These are phyloP conservation scores for Kodamaea fungicola DNA, from an alignment of 1,139 yeast species.

Conservation along the genomic window DNA sequence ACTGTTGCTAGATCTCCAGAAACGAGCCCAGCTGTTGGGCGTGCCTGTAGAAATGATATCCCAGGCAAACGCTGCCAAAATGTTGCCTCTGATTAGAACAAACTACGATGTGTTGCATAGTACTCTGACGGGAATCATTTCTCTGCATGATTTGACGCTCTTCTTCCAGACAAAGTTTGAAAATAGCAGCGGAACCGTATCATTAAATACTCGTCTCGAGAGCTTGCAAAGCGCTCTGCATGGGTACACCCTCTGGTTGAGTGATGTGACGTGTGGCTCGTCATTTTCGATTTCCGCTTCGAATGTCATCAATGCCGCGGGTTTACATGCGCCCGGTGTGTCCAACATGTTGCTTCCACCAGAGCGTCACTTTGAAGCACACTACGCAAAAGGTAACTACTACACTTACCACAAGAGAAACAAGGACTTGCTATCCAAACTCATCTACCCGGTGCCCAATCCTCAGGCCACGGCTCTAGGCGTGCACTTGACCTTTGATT, in stretches of 20 bases:
- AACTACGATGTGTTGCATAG: constrained; percentile 61
- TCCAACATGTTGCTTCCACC: constrained; percentile 67
- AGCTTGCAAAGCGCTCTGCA: constrained; percentile 28
- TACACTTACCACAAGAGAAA: constrained; percentile 43
- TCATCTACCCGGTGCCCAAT: constrained; percentile 79
- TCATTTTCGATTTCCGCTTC: constrained; percentile 48
- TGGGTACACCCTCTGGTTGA: constrained; percentile 28
- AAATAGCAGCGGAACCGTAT: constrained; percentile 60
- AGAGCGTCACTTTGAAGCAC: constrained; percentile 54
- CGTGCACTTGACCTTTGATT: constrained; percentile 78
- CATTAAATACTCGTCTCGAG: constrained; percentile 56
- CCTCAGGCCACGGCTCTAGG: constrained; percentile 75
- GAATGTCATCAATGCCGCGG: constrained; percentile 72
- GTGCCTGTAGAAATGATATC: constrained; percentile 62
- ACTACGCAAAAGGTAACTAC: constrained; percentile 84
- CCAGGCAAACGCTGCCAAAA: constrained; percentile 33
- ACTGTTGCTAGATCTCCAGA: constrained; percentile 50
- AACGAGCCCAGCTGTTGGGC: constrained; percentile 45
- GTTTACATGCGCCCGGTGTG: constrained; percentile 65
- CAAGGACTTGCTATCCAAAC: constrained; percentile 38
- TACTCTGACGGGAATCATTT: constrained; percentile 83
- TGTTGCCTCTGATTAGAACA: constrained; percentile 70
- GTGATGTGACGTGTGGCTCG: constrained; percentile 32
- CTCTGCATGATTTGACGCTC: constrained; percentile 72
- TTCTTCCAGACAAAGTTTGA: constrained; percentile 54